These are phyloP conservation scores for Tetrapisispora taiwanensis DNA, from an alignment of 805 yeast species.

Conservation along the genomic window DNA sequence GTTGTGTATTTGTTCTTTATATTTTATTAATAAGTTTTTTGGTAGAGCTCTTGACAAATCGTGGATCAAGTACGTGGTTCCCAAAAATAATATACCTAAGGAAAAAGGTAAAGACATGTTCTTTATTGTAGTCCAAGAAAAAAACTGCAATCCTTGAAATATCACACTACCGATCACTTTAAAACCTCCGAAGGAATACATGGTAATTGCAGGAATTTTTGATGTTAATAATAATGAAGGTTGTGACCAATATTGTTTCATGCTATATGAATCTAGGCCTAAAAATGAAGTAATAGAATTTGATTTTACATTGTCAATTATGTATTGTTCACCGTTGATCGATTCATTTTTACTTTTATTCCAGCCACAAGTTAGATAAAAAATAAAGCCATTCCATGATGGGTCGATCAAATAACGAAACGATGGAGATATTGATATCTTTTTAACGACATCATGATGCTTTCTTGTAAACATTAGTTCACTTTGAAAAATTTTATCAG, in stretches of 20 bases:
- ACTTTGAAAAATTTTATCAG: conserved; percentile 54
- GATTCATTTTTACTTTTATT: conserved; percentile 13
- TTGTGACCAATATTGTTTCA: conserved; percentile 21
- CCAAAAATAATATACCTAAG: conserved; percentile 40
- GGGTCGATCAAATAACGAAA: conserved; percentile 76
- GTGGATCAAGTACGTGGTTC: conserved; percentile 51
- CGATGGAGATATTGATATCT: conserved; percentile 50
- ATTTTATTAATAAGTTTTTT: conserved; percentile 64
- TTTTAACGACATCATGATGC: conserved; percentile 50
- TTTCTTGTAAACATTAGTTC: conserved; percentile 76
- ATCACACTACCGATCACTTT: conserved; percentile 30
- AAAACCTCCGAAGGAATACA: conserved; percentile 33
- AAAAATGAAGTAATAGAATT: conserved; percentile 6
- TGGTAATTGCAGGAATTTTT: conserved; percentile 26
- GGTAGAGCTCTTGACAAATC: conserved; percentile 90
- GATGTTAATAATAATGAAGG: conserved; percentile 29
- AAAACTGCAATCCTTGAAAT: conserved; percentile 30
- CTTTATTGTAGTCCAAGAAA: conserved; percentile 31
- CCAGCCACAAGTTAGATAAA: conserved; percentile 26
- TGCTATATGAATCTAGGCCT: conserved; percentile 17
- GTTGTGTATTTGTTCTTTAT: conserved; percentile 49
- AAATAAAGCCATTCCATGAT: conserved; percentile 47
- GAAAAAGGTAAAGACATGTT: conserved; percentile 46
- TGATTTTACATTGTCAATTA: conserved; percentile 2
- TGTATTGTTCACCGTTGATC: conserved; percentile 3